Evolutionary conservation across 2,329 filamentous ascomycete species (phyloP), one percentile per base, ranked within the genome.

Genomic region (Fusarium udum): DNA sequence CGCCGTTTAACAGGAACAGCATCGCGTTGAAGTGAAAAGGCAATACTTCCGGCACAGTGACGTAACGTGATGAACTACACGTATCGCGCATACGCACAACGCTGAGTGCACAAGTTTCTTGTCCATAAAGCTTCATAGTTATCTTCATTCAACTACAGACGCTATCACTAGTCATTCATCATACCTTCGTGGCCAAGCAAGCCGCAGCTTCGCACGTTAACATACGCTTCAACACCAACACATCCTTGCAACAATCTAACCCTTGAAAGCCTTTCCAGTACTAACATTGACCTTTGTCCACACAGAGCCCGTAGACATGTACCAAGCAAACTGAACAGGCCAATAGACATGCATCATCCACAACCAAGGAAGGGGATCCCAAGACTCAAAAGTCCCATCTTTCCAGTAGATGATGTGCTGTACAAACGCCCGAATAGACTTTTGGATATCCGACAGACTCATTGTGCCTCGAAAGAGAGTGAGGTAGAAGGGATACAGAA

Each of bases 261-360:
- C 45, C 16, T 57, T 61, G 15, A 83, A 83, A 3, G 77, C 74
- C 67, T 82, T 83, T 16, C 80, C 80, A 1, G 92, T 93, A 75
- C 90, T 92, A 7, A 93, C 89, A 79, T 93, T 93, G 42, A 92
- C 79, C 68, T 90, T 84, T 69, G 87, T 91, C 92, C 91, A 93
- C 0, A 66, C 28, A 64, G 82, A 83, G 3, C 88, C 85, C 8
- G 78, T 75, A 79, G 78, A 63, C 87, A 82, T 56, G 81, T 84
- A 62, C 76, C 68, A 77, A 11, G 85, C 52, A 74, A 93, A 91
- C 66, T 81, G 82, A 28, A 82, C 63, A 1, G 89, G 89, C 84
- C 86, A 88, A 72, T 88, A 89, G 7, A 89, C 80, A 72, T 90
- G 87, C 66, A 88, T 88, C 57, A 90, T 79, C 82, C 86, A 86